Evolutionary conservation across 2,329 filamentous ascomycete genomes (phyloP), one percentile per base, ranked within the genome.

Genomic region (Fusarium virguliforme): DNA sequence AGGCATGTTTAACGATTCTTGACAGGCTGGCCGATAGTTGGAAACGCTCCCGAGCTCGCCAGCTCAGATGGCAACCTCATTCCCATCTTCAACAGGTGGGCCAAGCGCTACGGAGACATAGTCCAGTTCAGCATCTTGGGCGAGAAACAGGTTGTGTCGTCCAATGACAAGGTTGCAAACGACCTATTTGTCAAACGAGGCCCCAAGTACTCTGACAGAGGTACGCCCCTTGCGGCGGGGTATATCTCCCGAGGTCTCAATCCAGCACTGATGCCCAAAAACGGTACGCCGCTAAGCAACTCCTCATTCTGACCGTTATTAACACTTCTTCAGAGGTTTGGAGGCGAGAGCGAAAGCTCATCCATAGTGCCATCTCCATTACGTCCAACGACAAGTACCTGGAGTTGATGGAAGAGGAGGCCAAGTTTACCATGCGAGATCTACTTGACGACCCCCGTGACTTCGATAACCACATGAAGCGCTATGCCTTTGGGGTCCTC

Each of bases 31-130:
- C 60, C 60, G 5, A 12, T 62, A 3, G 18, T 62, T 9, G 60
- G 60, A 6, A 62, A 62, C 15, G 53, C 53, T 8, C 60, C 60
- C 8, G 60, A 62, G 10, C 34, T 62, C 8, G 60, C 60, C n/a
- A 40, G 22, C 8, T 59, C 51, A 8, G 22, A 35, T 9, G 54
- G 60, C 12, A 35, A 59, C 10, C 60, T 62, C 18, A 40, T 59
- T 15, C 34, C 54, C 3, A 62, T 51, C 13, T 62, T 62, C 34
- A 59, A 50, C 28, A 51, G 18, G 32, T 62, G 60, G 60, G 34
- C 34, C 3, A 26, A 59, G 2, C 5, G 32, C 1, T 59, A 62
- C 10, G 60, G 60, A 6, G 53, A 58, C 30, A 38, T 62, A 10
- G 13, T 50, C 13, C 60, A 62, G 18, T 62, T 62, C 18, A 62